phyloP scores from a whole-genome alignment of 2,329 filamentous ascomycete genomes.

The Cercospora janseana region DNA sequence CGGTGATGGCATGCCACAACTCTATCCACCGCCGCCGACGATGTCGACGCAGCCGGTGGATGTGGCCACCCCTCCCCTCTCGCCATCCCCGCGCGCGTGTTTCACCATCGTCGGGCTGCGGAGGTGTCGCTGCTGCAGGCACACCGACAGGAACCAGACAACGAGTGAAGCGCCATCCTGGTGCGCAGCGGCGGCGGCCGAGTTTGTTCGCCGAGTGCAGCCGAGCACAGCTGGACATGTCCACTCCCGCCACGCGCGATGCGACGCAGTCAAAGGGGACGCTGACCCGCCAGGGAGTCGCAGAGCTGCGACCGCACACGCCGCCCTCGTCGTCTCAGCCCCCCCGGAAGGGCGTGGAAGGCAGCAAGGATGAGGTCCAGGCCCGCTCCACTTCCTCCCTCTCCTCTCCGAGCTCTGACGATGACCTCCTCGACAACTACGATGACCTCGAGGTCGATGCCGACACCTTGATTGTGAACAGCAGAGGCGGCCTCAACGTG shows the following conservation, averaged over 20 bases:
- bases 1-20: too few relatives aligned
- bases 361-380: constrained; percentile 5
- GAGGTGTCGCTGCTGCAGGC: constrained; percentile 14
- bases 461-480: constrained; percentile 39
- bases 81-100: too few relatives aligned
- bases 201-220: too few relatives aligned
- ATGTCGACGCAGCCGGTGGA: too few relatives aligned
- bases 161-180: background rate
- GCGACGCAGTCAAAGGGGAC: constrained; percentile 26
- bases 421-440: constrained; percentile 45
- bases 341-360: constrained; percentile 1
- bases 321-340: background rate
- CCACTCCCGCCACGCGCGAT: constrained; percentile 25
- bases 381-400: background rate
- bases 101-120: constrained; percentile 1
- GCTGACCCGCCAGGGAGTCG: constrained; percentile 24
- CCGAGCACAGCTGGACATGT: background rate
- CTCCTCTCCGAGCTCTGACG: constrained; percentile 20
- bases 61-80: too few relatives aligned
- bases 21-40: too few relatives aligned
- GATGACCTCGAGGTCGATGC: constrained; percentile 41
- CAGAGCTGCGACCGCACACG: constrained; percentile 16
- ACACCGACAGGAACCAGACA: background rate
- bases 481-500: constrained; percentile 33
- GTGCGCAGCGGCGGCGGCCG: background rate